A percentile compares a stretch with the other conserved stretches of the same genome.
Evolutionary conservation across 2,329 filamentous ascomycete genomes (phyloP).

Genomic region (Trichoderma lentiforme): DNA sequence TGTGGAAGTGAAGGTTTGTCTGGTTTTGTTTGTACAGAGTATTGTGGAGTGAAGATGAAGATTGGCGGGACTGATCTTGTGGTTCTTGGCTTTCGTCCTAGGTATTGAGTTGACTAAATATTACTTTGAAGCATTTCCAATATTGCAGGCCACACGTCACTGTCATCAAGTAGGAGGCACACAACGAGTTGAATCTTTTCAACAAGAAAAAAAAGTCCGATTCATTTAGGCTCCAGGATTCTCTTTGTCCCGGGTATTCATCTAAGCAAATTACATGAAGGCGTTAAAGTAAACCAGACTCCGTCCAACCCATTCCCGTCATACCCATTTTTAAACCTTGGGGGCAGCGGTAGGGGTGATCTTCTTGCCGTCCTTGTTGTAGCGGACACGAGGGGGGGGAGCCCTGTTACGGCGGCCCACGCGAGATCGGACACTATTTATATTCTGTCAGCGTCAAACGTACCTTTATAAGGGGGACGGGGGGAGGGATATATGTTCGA

Average conservation of each 20-base stretch:
- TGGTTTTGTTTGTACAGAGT: neutral
- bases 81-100: neutral
- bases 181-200: neutral
- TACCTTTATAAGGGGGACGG: constrained; percentile 27
- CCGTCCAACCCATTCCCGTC: constrained; percentile 31
- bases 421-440: constrained; percentile 84
- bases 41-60: neutral
- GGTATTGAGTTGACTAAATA: neutral
- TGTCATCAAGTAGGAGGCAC: neutral
- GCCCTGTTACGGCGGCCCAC: constrained; percentile 98
- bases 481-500: constrained; percentile 20
- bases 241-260: constrained; percentile 34
- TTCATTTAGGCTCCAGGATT: constrained; percentile 26
- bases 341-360: constrained; percentile 67
- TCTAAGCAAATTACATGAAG: constrained; percentile 39
- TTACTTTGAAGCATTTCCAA: neutral
- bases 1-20: neutral
- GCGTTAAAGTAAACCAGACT: constrained; percentile 38
- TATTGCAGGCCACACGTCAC: neutral
- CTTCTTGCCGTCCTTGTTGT: constrained; percentile 99
- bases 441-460: constrained; percentile 41
- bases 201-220: constrained; percentile 24
- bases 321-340: constrained; percentile 36
- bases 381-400: constrained; percentile 92
- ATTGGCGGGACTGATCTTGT: neutral